A percentile compares a stretch with the other conserved stretches of the same genome.
Evolutionary conservation across 2,329 filamentous ascomycete genomes (phyloP).

Genomic region (Beauveria brongniartii): DNA sequence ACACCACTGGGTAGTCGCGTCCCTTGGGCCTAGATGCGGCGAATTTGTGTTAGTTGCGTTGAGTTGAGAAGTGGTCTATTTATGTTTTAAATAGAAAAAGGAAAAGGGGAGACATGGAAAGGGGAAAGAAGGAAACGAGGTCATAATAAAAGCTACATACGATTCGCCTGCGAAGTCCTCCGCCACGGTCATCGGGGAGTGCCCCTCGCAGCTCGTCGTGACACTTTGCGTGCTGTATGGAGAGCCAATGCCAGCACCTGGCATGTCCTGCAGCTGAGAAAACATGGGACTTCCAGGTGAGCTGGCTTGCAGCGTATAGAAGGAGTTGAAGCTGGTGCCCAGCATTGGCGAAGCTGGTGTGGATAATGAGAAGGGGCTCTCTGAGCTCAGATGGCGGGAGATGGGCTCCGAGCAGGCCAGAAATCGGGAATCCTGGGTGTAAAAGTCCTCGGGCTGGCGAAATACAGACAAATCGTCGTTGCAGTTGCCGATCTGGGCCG

Average conservation of each 20-base stretch:
- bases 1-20: conserved; percentile 29
- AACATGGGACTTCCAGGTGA: conserved; percentile 10
- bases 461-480: background rate
- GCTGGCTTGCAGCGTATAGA: conserved; percentile 14
- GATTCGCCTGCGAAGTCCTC: conserved; percentile 12
- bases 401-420: conserved; percentile 16
- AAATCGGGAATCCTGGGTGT: conserved; percentile 1
- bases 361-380: conserved; percentile 20
- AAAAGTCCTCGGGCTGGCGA: background rate
- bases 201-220: conserved; percentile 13
- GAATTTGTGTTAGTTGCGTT: conserved; percentile 11
- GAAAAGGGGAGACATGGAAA: background rate
- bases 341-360: conserved; percentile 21
- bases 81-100: background rate
- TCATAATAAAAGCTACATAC: conserved; percentile 1
- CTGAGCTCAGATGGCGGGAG: conserved; percentile 22
- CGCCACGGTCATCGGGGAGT: conserved; percentile 12
- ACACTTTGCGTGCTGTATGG: conserved; percentile 15
- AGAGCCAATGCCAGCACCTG: conserved; percentile 6
- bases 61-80: background rate
- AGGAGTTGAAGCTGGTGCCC: conserved; percentile 10
- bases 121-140: background rate
- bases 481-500: background rate
- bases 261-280: conserved; percentile 9
- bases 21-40: conserved; percentile 12